Base-by-base conservation (phyloP, 2,329 filamentous ascomycete genomes). In the Leptodontidium sp. region DNA sequence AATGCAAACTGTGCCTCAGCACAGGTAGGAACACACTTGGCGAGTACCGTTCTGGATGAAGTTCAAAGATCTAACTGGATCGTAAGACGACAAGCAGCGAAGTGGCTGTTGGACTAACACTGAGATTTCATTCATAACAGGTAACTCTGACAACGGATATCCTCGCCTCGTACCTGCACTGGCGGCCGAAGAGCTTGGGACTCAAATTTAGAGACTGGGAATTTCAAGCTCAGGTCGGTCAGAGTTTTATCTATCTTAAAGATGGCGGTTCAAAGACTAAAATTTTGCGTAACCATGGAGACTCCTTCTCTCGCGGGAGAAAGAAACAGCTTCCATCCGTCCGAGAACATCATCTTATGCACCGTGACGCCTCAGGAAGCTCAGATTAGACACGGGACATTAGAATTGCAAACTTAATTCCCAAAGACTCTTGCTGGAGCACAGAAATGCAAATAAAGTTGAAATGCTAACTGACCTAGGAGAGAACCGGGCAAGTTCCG, bases 401-500 rank as follows among this genome's bases (percentile, higher is more conserved):
- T 45, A 4, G 4, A 14, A 45, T 3, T 45, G 11, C 12, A 6
- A 45, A 45, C 21, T 21, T 21, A 21, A 21, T 21, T 21, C 21
- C 21, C 21, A 21, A 21, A 21, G 21, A 21, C 21, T 21, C 21
- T 21, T 47, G 21, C 3, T 8, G n/a, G 45, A 9, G 8, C 15
- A n/a, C 45, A 21, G 15, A 47, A n/a, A 47, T 6, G 38, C 3
- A 47, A 47, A n/a, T 47, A 6, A n/a, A n/a, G 1, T 47, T 24
- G n/a, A 40, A 21, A 24, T 40, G n/a, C 35, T n/a, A 24, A 35
- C 55, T 58, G 35, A 58, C 55, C 55, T 58, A 40, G 55, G 2
- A 24, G 32, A 40, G 8, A 29, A 40, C 2, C 17, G 11, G 9
- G 17, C 55, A 38, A 21, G 17, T 24, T 4, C n/a, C 7, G n/a